Conservation (phyloP, 2,329 filamentous ascomycete genomes). For the Nothophoma quercina region DNA sequence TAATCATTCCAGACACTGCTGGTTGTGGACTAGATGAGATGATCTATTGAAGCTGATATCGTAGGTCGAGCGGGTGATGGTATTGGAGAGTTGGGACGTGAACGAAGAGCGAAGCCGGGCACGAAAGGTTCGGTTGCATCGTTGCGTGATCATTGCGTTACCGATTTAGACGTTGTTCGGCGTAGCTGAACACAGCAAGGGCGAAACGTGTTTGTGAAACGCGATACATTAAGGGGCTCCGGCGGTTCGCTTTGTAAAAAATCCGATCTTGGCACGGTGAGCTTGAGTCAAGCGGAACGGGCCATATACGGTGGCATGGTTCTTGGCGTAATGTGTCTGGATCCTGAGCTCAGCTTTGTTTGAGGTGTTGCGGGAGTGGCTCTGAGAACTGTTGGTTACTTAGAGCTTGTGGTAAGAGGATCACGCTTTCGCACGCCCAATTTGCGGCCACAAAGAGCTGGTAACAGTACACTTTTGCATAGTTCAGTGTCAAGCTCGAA, state of each 20-base stretch:
- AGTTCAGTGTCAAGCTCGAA: constrained; percentile 5
- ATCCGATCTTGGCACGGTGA: constrained; percentile 4
- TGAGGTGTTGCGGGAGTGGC: neutral
- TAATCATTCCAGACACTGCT: no score
- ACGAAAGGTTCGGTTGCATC: neutral
- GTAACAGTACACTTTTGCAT: no score
- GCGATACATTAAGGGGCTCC: constrained; percentile 10
- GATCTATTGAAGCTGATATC: no score
- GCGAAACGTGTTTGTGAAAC: constrained; percentile 6
- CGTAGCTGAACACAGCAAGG: neutral
- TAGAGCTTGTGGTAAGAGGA: no score
- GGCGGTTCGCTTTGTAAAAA: neutral
- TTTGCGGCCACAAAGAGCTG: neutral
- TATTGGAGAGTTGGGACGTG: neutral
- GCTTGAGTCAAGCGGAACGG: constrained; percentile 3
- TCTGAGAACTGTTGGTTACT: no score
- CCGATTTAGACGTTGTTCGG: neutral
- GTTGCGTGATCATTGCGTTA: neutral
- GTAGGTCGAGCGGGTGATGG: no score
- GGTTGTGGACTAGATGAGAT: no score
- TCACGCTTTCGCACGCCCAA: no score
- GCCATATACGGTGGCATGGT: neutral
- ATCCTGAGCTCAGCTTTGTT: neutral
- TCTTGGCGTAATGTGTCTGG: constrained; percentile 7
- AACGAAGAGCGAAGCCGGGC: constrained; percentile 7